Evolutionary conservation across 2,329 filamentous ascomycete species (phyloP).

Genomic region (Lojkania enalia): DNA sequence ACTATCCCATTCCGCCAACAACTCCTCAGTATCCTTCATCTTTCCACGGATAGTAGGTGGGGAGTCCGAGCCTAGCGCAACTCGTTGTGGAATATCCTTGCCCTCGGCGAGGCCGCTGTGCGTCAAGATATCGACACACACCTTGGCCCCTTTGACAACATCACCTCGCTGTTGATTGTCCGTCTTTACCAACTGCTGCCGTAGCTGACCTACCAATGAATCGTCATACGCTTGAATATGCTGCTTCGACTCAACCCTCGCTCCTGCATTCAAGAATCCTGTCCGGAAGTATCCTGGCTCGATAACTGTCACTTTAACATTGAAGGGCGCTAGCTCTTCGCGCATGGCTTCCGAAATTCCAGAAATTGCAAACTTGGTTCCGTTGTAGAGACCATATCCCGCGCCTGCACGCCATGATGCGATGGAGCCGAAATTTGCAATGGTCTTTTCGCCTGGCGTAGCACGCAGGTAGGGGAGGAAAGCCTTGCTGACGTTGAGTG

Average conservation of each 20-base stretch:
- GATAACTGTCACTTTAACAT: slow-evolving; percentile 50
- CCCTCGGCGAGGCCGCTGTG: slow-evolving; percentile 53
- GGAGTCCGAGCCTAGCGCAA: slow-evolving; percentile 59
- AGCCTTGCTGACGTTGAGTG: slow-evolving; percentile 54
- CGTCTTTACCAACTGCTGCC: slow-evolving; percentile 37
- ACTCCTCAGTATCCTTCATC: slow-evolving; percentile 23
- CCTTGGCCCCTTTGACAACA: slow-evolving; percentile 55
- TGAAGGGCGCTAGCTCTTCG: slow-evolving; percentile 50
- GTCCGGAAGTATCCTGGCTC: slow-evolving; percentile 58
- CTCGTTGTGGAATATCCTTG: slow-evolving; percentile 55
- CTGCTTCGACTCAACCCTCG: slow-evolving; percentile 21
- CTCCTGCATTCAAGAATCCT: slow-evolving; percentile 46
- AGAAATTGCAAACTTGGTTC: slow-evolving; percentile 52
- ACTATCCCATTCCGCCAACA: slow-evolving; percentile 45
- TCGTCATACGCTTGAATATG: slow-evolving; percentile 37
- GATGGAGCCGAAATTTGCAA: slow-evolving; percentile 55
- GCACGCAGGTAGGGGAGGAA: slow-evolving; percentile 54
- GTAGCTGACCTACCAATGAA: slow-evolving; percentile 37
- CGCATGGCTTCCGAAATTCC: slow-evolving; percentile 50
- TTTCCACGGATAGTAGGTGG: slow-evolving; percentile 22
- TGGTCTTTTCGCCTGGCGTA: slow-evolving; percentile 44
- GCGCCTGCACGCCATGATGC: slow-evolving; percentile 47
- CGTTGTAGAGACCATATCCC: slow-evolving; percentile 50
- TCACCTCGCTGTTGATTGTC: slow-evolving; percentile 60
- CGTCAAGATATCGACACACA: slow-evolving; percentile 61